phyloP scores from a whole-genome alignment of 179 eudicot species.

The Dionaea muscipula region DNA sequence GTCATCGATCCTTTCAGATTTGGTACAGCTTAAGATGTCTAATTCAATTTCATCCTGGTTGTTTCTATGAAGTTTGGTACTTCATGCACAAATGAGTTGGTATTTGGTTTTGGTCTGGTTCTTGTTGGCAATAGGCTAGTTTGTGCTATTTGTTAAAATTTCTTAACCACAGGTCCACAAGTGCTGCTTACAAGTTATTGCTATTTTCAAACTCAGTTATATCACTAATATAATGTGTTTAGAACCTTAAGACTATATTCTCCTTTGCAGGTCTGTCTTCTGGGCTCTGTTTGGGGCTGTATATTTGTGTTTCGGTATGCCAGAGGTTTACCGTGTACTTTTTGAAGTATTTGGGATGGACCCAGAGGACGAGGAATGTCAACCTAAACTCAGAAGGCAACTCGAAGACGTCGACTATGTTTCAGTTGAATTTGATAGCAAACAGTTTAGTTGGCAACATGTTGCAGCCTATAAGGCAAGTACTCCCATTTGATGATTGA shows the following conservation, averaged over 20 bases:
- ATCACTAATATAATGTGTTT: too few species aligned
- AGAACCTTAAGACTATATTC: not conserved
- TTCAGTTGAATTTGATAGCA: constrained; percentile 79
- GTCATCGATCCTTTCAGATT: too few species aligned
- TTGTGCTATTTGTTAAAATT: too few species aligned
- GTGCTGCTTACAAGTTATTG: not conserved
- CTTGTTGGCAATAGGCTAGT: too few species aligned
- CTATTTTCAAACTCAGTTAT: too few species aligned
- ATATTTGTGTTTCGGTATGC: constrained; percentile 93
- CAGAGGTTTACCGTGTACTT: constrained; percentile 95
- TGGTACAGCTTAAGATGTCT: too few species aligned
- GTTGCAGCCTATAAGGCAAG: constrained; percentile 83
- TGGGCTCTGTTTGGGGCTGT: constrained; percentile 97
- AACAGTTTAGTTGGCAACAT: constrained; percentile 84
- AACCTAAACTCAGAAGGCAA: constrained; percentile 87
- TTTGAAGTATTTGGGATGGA: constrained; percentile 99
- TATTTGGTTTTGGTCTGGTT: too few species aligned
- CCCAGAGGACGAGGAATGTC: constrained; percentile 93
- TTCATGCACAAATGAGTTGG: too few species aligned
- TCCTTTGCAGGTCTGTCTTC: constrained; percentile 66
- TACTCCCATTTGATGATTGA: not conserved
- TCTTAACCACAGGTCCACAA: too few species aligned
- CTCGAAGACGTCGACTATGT: constrained; percentile 95
- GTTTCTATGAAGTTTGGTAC: too few species aligned
- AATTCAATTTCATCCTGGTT: too few species aligned